Percentiles rank a stretch among this genome's conserved stretches.
Conservation (phyloP, 345 rosid species). For the Corymbia maculata region DNA sequence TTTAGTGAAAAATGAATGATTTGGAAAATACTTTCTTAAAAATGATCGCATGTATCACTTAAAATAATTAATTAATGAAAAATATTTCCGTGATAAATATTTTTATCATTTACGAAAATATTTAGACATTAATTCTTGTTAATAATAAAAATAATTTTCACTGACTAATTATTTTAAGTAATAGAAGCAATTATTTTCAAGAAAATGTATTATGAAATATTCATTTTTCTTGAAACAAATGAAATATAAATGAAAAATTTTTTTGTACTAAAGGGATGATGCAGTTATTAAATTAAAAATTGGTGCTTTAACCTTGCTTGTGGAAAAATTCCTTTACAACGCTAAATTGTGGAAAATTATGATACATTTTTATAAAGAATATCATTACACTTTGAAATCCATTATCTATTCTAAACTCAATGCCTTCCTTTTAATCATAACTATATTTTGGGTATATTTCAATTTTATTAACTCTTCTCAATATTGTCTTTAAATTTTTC, state of each 20-base stretch:
- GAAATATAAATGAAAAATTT: background rate
- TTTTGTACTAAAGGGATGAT: background rate
- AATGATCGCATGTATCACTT: background rate
- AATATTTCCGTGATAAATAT: background rate
- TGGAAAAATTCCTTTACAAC: background rate
- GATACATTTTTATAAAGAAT: too few relatives aligned
- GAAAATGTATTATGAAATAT: background rate
- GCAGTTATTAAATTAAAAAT: background rate
- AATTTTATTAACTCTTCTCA: background rate
- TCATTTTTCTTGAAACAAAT: background rate
- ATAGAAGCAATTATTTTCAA: background rate
- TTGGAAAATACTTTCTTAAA: background rate
- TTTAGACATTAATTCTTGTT: background rate
- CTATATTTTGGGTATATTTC: background rate
- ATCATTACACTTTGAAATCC: background rate
- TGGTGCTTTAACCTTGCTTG: background rate
- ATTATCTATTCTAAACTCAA: background rate
- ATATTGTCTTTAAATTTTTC: background rate
- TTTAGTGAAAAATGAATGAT: background rate
- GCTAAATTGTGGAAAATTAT: too few relatives aligned
- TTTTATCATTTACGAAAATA: background rate
- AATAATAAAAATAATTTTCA: background rate
- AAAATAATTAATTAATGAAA: background rate
- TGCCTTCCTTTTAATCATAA: background rate
- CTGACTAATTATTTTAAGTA: background rate